Conservation (phyloP, 306 rosid genomes). For the Amphicarpaea edgeworthii region DNA sequence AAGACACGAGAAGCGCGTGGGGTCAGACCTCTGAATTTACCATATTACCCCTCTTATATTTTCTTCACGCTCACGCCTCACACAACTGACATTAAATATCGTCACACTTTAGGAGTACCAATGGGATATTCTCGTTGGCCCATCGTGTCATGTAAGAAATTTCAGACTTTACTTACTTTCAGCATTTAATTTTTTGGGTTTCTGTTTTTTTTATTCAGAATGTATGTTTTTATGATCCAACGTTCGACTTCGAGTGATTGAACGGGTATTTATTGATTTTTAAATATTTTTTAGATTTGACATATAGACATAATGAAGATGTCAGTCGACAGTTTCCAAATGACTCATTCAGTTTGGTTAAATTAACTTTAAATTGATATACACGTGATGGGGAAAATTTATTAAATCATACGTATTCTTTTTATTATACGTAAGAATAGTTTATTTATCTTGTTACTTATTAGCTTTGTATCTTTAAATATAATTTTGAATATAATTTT, state of each 20-base stretch:
- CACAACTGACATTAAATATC: background rate
- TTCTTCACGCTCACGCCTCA: no score
- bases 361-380: background rate
- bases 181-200: no score
- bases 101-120: background rate
- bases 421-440: no score
- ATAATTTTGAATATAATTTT: no score
- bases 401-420: no score
- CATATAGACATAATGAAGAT: background rate
- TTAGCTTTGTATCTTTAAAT: no score
- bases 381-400: no score
- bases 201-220: background rate
- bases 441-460: no score
- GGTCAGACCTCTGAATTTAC: constrained; percentile 17
- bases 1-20: constrained; percentile 48
- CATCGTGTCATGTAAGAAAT: background rate
- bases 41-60: constrained; percentile 30
- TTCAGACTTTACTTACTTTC: background rate
- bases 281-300: background rate
- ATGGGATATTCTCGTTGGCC: background rate
- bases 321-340: background rate
- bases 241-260: background rate
- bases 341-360: background rate
- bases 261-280: background rate
- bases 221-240: background rate